Conservation (phyloP, 139 green algal genomes). For the Desmodesmus armatus region DNA sequence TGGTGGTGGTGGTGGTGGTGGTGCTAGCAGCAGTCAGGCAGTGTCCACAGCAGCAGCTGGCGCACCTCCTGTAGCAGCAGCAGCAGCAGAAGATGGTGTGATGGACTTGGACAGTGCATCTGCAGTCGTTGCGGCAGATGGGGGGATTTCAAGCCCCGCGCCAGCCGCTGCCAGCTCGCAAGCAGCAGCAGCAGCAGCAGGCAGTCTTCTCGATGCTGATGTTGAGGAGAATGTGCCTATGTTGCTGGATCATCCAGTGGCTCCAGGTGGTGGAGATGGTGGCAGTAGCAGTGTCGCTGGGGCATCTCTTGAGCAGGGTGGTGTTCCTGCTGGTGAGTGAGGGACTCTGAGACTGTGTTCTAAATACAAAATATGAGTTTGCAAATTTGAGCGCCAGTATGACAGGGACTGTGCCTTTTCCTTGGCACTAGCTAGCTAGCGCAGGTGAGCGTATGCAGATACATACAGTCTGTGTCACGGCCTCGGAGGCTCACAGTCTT, state of each 20-base stretch:
- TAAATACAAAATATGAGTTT: too few species aligned
- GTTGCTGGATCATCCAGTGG: too few species aligned
- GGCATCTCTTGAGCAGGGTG: not conserved
- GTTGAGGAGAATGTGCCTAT: too few species aligned
- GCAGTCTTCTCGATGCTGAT: not conserved
- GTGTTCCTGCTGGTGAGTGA: not conserved
- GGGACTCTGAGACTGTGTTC: too few species aligned
- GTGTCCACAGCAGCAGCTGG: slow-evolving; percentile 18
- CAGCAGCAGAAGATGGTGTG: not conserved
- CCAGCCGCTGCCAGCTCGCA: not conserved
- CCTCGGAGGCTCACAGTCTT: too few species aligned
- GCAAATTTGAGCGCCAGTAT: not conserved
- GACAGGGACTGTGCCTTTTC: not conserved
- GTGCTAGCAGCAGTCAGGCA: slow-evolving; percentile 10
- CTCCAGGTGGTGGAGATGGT: not conserved
- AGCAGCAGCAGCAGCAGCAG: not conserved
- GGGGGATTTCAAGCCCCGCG: slow-evolving; percentile 15
- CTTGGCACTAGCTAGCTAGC: not conserved
- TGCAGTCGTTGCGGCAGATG: not conserved
- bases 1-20: not conserved
- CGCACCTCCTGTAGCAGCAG: not conserved
- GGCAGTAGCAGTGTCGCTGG: not conserved
- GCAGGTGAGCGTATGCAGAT: not conserved
- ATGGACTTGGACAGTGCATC: not conserved
- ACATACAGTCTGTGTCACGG: not conserved